Evolutionary conservation across 2,329 filamentous ascomycete species (phyloP), one percentile per base, ranked within the genome.

Genomic region (Ceratocystis ficicola): DNA sequence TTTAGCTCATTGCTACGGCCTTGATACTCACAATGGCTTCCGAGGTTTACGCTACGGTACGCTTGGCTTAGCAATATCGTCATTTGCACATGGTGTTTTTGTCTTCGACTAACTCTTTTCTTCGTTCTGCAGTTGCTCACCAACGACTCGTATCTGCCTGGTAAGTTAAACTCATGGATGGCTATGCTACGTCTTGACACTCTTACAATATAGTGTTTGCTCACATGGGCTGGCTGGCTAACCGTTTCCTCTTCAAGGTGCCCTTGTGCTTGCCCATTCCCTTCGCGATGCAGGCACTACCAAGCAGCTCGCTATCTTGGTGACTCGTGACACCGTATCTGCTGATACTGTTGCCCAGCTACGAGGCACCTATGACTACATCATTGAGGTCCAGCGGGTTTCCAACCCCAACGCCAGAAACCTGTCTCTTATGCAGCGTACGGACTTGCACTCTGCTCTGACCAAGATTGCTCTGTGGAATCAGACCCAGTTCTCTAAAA

Each of bases 381-480:
- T 97, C 68, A 87, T 97, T 69, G 87, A 92, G 41, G 90, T 97
- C 66, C 82, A 87, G 65, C 85, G 86, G 69, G 86, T 96, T 72
- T 83, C 83, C 69, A 97, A 92, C 74, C 80, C 83, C 67, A 84
- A 83, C 55, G 88, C 89, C 2, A 85, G 85, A 67, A 97, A 97
- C 72, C 83, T 99, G 66, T 86, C 87, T 75, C 83, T 97, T 66
- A 96, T 99, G 92, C 86, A 91, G 74, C 89, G 94, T 64, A 83
- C 86, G 69, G 94, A 99, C 73, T 81, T 99, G 63, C 86, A 93
- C 72, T 93, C 91, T 32, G 89, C 92, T 69, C 97, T 97, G 73
- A 97, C 94, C 70, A 99, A 99, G 79, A 92, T 99, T 76, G 86
- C 90, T 70, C 81, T 99, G 20, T 99, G 94, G 94, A 89, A 87